Evolutionary conservation across 2,329 filamentous ascomycete genomes (phyloP).

Genomic region (Immersiporthe knoxdaviesiana): DNA sequence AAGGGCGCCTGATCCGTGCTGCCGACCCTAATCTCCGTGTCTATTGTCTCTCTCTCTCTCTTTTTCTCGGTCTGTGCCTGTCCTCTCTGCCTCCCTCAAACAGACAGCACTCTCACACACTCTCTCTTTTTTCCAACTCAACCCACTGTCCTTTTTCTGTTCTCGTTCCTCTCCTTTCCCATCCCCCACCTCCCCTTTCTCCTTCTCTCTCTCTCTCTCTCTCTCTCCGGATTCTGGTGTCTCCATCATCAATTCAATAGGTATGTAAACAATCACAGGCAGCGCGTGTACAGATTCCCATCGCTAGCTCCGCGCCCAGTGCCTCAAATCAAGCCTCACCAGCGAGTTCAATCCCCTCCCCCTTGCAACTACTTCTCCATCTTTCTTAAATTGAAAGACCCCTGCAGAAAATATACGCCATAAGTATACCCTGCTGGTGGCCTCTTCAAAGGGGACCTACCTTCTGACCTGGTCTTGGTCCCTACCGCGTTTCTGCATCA

Average conservation of each 20-base stretch:
- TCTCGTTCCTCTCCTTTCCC: too few species aligned
- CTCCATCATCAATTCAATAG: background rate
- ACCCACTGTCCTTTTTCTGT: background rate
- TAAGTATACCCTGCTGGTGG: background rate
- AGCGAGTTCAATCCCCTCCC: background rate
- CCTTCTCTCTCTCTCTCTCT: background rate
- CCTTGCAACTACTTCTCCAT: background rate
- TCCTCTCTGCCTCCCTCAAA: background rate
- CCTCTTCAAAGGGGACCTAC: background rate
- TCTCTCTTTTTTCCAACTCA: background rate
- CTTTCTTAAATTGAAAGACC: background rate
- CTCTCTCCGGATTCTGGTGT: too few species aligned
- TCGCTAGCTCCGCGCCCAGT: background rate
- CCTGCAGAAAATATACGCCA: background rate
- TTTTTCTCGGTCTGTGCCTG: background rate
- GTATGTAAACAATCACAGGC: background rate
- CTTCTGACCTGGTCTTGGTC: background rate
- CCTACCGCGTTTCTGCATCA: background rate
- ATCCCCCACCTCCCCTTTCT: too few species aligned
- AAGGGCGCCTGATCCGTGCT: background rate
- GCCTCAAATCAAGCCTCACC: background rate
- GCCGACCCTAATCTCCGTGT: background rate
- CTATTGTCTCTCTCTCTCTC: background rate
- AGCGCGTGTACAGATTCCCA: background rate
- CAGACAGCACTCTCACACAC: too few species aligned